Percentiles rank a stretch among this genome's conserved stretches.
Evolutionary conservation across 1,284 basidiomycete genomes (phyloP).

Genomic region (Rugosomyces carneus): DNA sequence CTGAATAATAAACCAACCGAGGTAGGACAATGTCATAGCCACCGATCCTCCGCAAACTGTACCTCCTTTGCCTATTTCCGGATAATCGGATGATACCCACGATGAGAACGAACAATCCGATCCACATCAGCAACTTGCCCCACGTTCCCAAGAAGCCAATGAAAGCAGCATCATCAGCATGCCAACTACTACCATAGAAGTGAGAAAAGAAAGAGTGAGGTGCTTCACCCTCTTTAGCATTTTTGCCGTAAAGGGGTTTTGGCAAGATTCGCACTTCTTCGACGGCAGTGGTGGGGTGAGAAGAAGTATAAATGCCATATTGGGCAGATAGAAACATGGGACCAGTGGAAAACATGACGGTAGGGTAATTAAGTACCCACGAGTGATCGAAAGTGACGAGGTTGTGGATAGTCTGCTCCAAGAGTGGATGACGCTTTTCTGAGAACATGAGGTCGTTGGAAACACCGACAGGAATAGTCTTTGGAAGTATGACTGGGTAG

Average conservation of each 20-base stretch:
- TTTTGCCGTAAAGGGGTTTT: slow-evolving; percentile 94
- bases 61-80: slow-evolving; percentile 51
- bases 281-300: slow-evolving; percentile 62
- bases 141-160: slow-evolving; percentile 85
- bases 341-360: slow-evolving; percentile 99
- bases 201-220: slow-evolving; percentile 94
- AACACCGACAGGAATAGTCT: slow-evolving; percentile 94
- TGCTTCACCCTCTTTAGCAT: slow-evolving; percentile 77
- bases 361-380: slow-evolving; percentile 95
- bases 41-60: slow-evolving; percentile 54
- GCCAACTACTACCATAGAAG: slow-evolving; percentile 97
- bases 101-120: slow-evolving; percentile 69
- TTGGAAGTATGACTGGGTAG: slow-evolving; percentile 88
- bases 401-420: slow-evolving; percentile 90
- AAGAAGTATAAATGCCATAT: slow-evolving; percentile 76
- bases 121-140: slow-evolving; percentile 83
- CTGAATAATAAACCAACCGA: slow-evolving; percentile 59
- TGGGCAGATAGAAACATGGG: slow-evolving; percentile 90
- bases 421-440: slow-evolving; percentile 81
- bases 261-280: slow-evolving; percentile 85
- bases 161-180: slow-evolving; percentile 90
- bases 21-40: slow-evolving; percentile 74
- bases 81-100: slow-evolving; percentile 63
- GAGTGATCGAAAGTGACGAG: slow-evolving; percentile 90
- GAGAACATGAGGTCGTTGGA: slow-evolving; percentile 98